Conservation (phyloP, 805 yeast species). For the Monosporozyma aerobia region DNA sequence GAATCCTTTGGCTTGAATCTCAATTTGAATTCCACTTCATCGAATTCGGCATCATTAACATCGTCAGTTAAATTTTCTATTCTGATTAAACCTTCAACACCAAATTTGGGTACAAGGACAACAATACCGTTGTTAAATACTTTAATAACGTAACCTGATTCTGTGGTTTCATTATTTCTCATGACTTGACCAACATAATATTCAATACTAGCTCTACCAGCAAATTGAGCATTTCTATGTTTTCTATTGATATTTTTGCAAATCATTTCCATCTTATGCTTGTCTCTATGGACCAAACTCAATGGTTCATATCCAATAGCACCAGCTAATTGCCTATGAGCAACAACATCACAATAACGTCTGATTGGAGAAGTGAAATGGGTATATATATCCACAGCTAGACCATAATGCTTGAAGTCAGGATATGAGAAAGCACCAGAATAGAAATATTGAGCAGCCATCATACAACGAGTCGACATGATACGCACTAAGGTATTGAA, state of each 20-base stretch:
- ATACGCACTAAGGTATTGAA: conserved; percentile 90
- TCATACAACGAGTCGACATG: conserved; percentile 98
- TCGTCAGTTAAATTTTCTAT: conserved; percentile 65
- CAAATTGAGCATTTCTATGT: conserved; percentile 97
- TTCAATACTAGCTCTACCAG: conserved; percentile 96
- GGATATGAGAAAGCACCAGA: conserved; percentile 84
- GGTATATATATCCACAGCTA: conserved; percentile 94
- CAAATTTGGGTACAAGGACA: conserved; percentile 89
- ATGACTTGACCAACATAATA: conserved; percentile 97
- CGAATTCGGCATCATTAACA: conserved; percentile 50
- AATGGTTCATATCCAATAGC: conserved; percentile 89
- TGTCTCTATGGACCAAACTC: conserved; percentile 77
- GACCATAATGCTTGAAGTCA: conserved; percentile 92
- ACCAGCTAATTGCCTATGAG: conserved; percentile 96
- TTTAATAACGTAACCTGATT: conserved; percentile 85
- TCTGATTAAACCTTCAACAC: conserved; percentile 88
- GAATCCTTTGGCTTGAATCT: conserved; percentile 41
- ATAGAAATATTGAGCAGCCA: conserved; percentile 96
- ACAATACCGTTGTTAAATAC: conserved; percentile 93
- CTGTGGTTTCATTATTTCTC: conserved; percentile 69
- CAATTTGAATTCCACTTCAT: conserved; percentile 70
- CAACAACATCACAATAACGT: conserved; percentile 95
- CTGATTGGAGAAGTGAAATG: conserved; percentile 98
- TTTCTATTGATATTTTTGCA: conserved; percentile 85
- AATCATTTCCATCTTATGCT: conserved; percentile 77